Base-by-base conservation (phyloP, 345 rosid genomes). In the Clarkia xantiana region DNA sequence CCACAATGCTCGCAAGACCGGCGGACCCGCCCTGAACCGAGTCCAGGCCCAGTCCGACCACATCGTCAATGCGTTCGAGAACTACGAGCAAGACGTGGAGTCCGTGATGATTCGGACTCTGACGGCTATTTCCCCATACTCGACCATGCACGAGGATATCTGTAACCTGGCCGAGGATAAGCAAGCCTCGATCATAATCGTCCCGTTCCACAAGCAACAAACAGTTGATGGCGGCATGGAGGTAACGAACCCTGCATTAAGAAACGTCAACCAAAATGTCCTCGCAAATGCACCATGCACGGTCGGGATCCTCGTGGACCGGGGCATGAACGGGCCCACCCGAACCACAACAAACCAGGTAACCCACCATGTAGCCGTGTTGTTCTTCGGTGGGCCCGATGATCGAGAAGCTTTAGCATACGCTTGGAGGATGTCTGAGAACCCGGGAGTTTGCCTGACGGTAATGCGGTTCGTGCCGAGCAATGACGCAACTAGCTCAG, bases 301-400 rank as follows among this genome's bases (percentile, higher is more conserved):
- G 1, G 81, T 83, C 0, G 94, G 86, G 19, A 57, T 90, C 18
- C 67, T 78, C 0, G 56, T 83, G 13, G 78, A 83, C 55, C 76
- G 76, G 59, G 79, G 75, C 2, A 39, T 52, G 17, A 71, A 64
- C 51, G 40, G 40, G 69, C 67, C 2, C 6, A 57, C 0, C 16
- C 52, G 9, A 52, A 49, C 0, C 46, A 58, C 7, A 44, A 46
- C 3, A 38, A n/a, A 22, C 49, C 52, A 18, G 54, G 20, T 34
- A 11, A 62, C 40, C 0, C 60, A 63, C 19, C 61, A 67, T 13
- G 69, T 69, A 2, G 71, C 64, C 0, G 47, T 89, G 48, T 23
- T 85, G 18, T 89, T 89, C 44, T 20, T 77, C 5, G 97, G 94
- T 45, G 97, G 97, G n/a, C 66, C 87, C 5, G 95, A 85, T 42